A percentile compares a stretch with the other conserved stretches of the same genome.
Evolutionary conservation across 176 grass and related monocot species (phyloP).

Genomic region (Avena insularis): DNA sequence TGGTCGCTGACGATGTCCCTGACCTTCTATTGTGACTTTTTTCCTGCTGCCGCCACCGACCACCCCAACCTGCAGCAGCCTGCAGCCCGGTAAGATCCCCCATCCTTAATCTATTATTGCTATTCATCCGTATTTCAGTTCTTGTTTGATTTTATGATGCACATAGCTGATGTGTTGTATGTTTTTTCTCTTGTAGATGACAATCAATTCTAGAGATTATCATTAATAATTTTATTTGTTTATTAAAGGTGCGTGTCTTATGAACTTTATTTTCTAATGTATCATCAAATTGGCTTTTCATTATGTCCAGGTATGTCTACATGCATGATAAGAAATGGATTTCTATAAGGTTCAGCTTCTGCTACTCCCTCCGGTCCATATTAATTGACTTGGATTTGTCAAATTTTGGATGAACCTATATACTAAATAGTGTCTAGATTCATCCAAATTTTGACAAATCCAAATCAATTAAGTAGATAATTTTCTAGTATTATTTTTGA

Average conservation of each 20-base stretch:
- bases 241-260: not conserved
- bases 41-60: too few relatives aligned
- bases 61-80: too few relatives aligned
- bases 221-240: not conserved
- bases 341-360: not conserved
- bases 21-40: too few relatives aligned
- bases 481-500: not conserved
- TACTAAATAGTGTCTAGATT: too few relatives aligned
- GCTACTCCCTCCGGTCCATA: not conserved
- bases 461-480: not conserved
- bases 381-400: too few relatives aligned
- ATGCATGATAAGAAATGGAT: not conserved
- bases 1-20: too few relatives aligned
- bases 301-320: not conserved
- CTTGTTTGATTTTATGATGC: too few relatives aligned
- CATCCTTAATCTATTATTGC: not conserved
- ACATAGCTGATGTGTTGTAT: not conserved
- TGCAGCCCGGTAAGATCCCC: too few relatives aligned
- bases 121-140: too few relatives aligned
- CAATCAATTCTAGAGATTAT: not conserved
- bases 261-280: not conserved
- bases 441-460: not conserved
- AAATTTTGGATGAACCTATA: too few relatives aligned
- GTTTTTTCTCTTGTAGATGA: constrained; percentile 12
- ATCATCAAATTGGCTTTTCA: constrained; percentile 12